Percentiles rank a stretch among this genome's conserved stretches.
phyloP scores from a whole-genome alignment of 176 grass and related monocot species.

The Triticum dicoccoides region DNA sequence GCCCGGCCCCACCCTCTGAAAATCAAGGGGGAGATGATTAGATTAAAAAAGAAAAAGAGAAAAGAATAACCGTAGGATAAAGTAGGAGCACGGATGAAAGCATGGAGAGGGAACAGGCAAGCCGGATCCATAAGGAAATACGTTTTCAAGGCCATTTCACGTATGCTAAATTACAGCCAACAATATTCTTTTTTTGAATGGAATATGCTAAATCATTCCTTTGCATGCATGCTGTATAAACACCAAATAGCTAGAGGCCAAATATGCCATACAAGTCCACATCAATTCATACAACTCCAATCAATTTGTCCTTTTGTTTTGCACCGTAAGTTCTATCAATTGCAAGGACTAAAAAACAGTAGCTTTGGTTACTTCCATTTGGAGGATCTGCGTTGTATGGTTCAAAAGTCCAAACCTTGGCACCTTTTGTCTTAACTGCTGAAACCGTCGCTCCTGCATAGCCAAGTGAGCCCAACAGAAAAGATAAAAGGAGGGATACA shows the following conservation, averaged over 20 bases:
- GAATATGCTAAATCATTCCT: conserved; percentile 8
- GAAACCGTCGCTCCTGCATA: conserved; percentile 34
- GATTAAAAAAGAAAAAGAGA: no score
- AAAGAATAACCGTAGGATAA: no score
- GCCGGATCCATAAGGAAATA: background rate
- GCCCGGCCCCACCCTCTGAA: no score
- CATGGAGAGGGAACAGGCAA: no score
- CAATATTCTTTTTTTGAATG: background rate
- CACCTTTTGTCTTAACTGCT: conserved; percentile 39
- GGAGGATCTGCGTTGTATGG: conserved; percentile 32
- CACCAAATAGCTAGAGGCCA: conserved; percentile 13
- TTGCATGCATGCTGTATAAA: background rate
- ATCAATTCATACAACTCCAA: conserved; percentile 54
- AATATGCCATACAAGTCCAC: conserved; percentile 25
- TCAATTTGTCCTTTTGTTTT: conserved; percentile 56
- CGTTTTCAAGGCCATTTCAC: background rate
- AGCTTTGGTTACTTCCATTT: conserved; percentile 48
- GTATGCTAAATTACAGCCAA: background rate
- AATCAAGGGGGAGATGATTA: no score
- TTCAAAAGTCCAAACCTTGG: conserved; percentile 40
- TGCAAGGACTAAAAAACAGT: conserved; percentile 38
- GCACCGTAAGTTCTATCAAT: conserved; percentile 46
- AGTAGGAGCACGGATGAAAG: no score
- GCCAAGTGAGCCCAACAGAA: conserved; percentile 40
- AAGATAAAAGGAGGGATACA: conserved; percentile 32